Evolutionary conservation across 176 grass and related monocot species (phyloP).

Genomic region (Guadua angustifolia): DNA sequence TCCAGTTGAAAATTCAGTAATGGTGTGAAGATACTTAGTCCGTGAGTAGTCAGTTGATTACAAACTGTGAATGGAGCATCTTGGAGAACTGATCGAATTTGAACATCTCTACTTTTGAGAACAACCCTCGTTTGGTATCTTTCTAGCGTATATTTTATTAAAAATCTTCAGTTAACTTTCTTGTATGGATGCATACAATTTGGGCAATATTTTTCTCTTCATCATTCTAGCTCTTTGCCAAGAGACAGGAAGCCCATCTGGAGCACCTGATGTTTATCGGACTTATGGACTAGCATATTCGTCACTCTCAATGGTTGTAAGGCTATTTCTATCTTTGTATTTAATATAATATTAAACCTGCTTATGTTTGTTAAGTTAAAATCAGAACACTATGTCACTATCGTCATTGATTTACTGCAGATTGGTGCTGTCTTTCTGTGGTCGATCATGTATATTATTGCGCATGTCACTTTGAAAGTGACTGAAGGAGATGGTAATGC

Average conservation of each 20-base stretch:
- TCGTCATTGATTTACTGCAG: conserved; percentile 36
- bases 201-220: conserved; percentile 83
- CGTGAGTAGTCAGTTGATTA: neutral
- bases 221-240: conserved; percentile 88
- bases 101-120: neutral
- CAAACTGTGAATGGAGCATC: neutral
- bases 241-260: conserved; percentile 85
- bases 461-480: conserved; percentile 52
- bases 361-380: neutral
- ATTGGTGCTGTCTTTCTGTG: conserved; percentile 82
- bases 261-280: conserved; percentile 60
- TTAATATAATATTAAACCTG: neutral
- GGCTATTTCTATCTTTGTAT: neutral
- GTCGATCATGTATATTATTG: conserved; percentile 70
- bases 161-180: neutral
- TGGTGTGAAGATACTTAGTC: neutral
- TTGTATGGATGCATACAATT: conserved; percentile 68
- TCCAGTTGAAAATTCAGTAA: no score
- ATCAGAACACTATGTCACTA: neutral
- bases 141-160: neutral
- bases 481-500: conserved; percentile 24
- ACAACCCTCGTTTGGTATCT: neutral
- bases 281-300: conserved; percentile 71
- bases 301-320: conserved; percentile 84
- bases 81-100: neutral